Evolutionary conservation across 805 yeast species (phyloP).

Genomic region (Metschnikowia peoriensis): DNA sequence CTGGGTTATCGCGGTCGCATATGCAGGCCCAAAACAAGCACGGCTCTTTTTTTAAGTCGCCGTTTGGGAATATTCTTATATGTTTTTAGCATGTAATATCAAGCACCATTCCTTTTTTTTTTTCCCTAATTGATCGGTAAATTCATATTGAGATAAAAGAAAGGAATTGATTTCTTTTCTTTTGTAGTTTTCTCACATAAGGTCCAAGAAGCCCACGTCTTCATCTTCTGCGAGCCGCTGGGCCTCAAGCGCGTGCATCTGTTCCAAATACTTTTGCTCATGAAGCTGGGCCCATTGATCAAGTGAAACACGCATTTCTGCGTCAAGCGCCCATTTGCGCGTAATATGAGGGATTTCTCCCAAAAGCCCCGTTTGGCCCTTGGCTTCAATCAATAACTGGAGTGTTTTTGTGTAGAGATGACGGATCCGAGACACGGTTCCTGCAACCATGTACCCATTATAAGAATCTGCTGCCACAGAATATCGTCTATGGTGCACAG

Average conservation of each 20-base stretch:
- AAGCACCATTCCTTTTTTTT: no score
- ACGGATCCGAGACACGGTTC: constrained; percentile 1
- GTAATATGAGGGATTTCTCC: constrained; percentile 32
- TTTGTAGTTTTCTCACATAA: constrained; percentile 17
- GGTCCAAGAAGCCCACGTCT: constrained; percentile 32
- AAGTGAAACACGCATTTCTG: constrained; percentile 25
- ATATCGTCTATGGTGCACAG: constrained; percentile 13
- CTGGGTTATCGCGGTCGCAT: background rate
- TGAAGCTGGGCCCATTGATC: constrained; percentile 21
- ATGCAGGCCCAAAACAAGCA: background rate
- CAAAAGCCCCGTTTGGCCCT: constrained; percentile 26
- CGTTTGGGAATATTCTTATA: no score
- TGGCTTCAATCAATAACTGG: constrained; percentile 26
- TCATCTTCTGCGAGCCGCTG: constrained; percentile 26
- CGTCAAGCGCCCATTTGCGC: constrained; percentile 37
- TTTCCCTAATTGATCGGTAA: no score
- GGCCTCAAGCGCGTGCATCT: constrained; percentile 24
- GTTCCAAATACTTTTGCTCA: constrained; percentile 22
- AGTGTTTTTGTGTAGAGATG: constrained; percentile 22
- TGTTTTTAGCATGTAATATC: no score
- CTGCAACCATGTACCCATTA: constrained; percentile 13
- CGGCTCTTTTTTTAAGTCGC: no score
- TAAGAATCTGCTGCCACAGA: constrained; percentile 19
- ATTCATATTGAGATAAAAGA: no score
- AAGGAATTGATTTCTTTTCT: no score